Conservation (phyloP, 306 rosid genomes). For the Senna tora region DNA sequence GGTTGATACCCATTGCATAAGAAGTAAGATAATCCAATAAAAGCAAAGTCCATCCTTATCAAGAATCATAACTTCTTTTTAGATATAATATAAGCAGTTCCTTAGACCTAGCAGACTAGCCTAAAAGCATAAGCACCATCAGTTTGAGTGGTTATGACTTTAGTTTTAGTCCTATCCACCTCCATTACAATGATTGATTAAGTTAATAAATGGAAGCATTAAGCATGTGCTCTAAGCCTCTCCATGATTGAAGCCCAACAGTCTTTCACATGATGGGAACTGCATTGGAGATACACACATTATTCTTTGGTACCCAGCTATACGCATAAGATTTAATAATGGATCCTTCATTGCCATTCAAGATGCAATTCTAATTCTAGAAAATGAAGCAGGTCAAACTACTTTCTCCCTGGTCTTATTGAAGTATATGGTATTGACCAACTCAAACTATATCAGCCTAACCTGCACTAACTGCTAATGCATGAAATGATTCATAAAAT, state of each 20-base stretch:
- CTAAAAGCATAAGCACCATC: constrained; percentile 14
- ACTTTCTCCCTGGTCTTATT: constrained; percentile 14
- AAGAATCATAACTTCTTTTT: constrained; percentile 17
- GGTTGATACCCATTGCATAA: constrained; percentile 9
- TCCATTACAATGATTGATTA: constrained; percentile 15
- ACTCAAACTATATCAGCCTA: constrained; percentile 34
- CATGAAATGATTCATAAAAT: constrained; percentile 8
- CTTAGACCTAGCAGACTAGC: constrained; percentile 1
- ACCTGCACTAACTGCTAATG: constrained; percentile 7
- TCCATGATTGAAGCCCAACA: constrained; percentile 9
- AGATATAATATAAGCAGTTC: constrained; percentile 25
- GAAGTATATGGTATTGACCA: constrained; percentile 9
- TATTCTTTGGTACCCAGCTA: constrained; percentile 9
- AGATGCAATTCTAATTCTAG: constrained; percentile 11
- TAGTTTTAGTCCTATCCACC: constrained; percentile 11
- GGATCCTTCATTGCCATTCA: constrained; percentile 22
- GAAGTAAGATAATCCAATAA: constrained; percentile 12
- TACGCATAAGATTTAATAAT: constrained; percentile 1
- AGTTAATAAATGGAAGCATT: constrained; percentile 17
- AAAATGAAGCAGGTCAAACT: constrained; percentile 21
- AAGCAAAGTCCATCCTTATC: constrained; percentile 10
- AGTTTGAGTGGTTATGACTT: constrained; percentile 3
- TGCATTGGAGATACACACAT: constrained; percentile 33
- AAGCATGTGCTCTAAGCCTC: constrained; percentile 1
- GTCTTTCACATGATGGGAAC: constrained; percentile 3